A percentile compares a stretch with the other conserved stretches of the same genome.
phyloP scores from a whole-genome alignment of 2,329 filamentous ascomycete species.

The Blumeria hordei region DNA sequence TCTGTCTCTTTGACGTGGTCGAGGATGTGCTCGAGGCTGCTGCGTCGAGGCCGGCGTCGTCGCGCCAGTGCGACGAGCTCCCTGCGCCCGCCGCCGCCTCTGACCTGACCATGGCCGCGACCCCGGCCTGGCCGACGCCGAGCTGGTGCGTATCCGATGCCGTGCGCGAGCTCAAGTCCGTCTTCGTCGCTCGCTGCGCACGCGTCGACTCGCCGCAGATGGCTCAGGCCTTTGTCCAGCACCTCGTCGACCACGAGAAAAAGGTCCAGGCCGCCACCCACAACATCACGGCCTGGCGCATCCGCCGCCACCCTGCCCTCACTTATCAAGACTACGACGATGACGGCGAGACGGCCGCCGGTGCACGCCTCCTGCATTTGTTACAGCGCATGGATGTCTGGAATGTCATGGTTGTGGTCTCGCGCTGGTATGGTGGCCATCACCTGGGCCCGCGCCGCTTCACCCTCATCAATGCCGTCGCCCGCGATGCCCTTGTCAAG shows the following conservation, averaged over 20 bases:
- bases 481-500: constrained; percentile 60
- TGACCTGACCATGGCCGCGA: background rate
- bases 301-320: constrained; percentile 25
- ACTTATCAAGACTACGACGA: constrained; percentile 82
- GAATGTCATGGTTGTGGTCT: constrained; percentile 81
- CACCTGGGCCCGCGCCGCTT: constrained; percentile 77
- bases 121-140: constrained; percentile 7
- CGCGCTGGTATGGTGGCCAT: constrained; percentile 84
- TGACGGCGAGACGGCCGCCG: constrained; percentile 84
- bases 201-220: constrained; percentile 43
- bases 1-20: constrained; percentile 80
- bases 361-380: constrained; percentile 60
- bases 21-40: constrained; percentile 33
- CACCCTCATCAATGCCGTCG: constrained; percentile 66
- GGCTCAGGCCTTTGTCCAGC: constrained; percentile 44
- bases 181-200: constrained; percentile 62
- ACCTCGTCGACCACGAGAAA: constrained; percentile 62
- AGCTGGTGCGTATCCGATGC: constrained; percentile 54
- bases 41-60: background rate
- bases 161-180: constrained; percentile 61
- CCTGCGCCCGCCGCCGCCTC: background rate
- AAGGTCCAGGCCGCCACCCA: constrained; percentile 72
- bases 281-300: constrained; percentile 88
- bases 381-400: constrained; percentile 91
- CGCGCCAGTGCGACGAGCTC: constrained; percentile 4